phyloP scores from a whole-genome alignment of 148 eudicot genomes.

The Cornus kousa region DNA sequence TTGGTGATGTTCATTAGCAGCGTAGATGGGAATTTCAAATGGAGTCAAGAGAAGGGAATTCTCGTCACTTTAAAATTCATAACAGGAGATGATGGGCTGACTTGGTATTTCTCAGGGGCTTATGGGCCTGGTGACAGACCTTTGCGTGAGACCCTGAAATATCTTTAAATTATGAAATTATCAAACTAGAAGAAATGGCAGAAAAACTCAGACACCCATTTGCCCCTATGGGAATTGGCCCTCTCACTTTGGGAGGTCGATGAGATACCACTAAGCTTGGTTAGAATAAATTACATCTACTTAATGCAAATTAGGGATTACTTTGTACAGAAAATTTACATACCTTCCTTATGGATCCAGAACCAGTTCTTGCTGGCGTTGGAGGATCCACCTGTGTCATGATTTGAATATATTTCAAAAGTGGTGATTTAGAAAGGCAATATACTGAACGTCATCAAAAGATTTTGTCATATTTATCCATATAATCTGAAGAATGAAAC shows the following conservation, averaged over 20 bases:
- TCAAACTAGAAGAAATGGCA: too few species aligned
- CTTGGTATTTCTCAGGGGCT: background rate
- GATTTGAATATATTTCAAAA: conserved; percentile 7
- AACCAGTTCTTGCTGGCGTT: conserved; percentile 33
- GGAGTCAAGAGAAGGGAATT: background rate
- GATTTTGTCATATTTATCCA: background rate
- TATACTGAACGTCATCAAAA: background rate
- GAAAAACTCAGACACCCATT: too few species aligned
- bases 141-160: background rate
- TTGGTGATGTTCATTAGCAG: background rate
- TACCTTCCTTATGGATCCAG: conserved; percentile 55
- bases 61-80: background rate
- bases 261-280: too few species aligned
- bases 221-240: too few species aligned
- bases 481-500: background rate
- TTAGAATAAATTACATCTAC: background rate
- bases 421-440: background rate
- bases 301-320: background rate
- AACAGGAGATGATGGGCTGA: background rate
- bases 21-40: background rate
- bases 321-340: background rate
- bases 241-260: too few species aligned
- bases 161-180: background rate
- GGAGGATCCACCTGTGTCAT: conserved; percentile 34
- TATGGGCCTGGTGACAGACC: background rate